phyloP scores from a whole-genome alignment of 2,329 filamentous ascomycete species.

The Stagonosporopsis tanaceti region DNA sequence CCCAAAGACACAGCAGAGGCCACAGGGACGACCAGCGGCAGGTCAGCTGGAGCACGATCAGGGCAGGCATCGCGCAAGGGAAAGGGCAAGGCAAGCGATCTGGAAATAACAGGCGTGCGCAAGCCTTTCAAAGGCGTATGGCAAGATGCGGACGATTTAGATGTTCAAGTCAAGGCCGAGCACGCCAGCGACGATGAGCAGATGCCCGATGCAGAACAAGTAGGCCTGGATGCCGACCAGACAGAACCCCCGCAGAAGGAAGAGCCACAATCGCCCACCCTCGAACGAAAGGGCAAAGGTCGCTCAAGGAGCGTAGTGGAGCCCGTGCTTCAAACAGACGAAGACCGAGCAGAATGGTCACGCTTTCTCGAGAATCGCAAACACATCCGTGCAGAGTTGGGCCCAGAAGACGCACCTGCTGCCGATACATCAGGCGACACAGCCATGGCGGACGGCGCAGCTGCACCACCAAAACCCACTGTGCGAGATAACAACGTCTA shows the following conservation, averaged over 20 bases:
- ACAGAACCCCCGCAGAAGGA: conserved; percentile 31
- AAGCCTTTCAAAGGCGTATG: conserved; percentile 56
- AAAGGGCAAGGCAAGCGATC: conserved; percentile 54
- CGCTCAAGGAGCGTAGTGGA: conserved; percentile 35
- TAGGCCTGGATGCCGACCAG: conserved; percentile 28
- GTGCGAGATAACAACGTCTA: conserved; percentile 64
- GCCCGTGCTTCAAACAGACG: conserved; percentile 60
- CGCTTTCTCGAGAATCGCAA: conserved; percentile 57
- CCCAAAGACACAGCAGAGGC: conserved; percentile 49
- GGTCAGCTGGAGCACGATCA: conserved; percentile 24
- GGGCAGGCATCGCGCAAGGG: conserved; percentile 40
- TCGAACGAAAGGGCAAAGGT: conserved; percentile 38
- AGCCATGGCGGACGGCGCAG: conserved; percentile 43
- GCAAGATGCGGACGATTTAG: conserved; percentile 51
- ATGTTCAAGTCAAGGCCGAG: conserved; percentile 61
- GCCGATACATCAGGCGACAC: conserved; percentile 54
- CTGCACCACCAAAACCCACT: conserved; percentile 30
- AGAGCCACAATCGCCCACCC: conserved; percentile 44
- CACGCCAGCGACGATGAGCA: conserved; percentile 58
- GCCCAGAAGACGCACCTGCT: conserved; percentile 39
- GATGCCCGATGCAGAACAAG: conserved; percentile 40
- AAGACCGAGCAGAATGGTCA: conserved; percentile 61
- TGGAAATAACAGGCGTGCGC: conserved; percentile 53
- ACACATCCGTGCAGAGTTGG: conserved; percentile 58
- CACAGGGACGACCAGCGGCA: conserved; percentile 42